These are phyloP conservation scores for Aspergillus ostianus DNA, from an alignment of 495 filamentous ascomycete genomes.

Conservation along the genomic window DNA sequence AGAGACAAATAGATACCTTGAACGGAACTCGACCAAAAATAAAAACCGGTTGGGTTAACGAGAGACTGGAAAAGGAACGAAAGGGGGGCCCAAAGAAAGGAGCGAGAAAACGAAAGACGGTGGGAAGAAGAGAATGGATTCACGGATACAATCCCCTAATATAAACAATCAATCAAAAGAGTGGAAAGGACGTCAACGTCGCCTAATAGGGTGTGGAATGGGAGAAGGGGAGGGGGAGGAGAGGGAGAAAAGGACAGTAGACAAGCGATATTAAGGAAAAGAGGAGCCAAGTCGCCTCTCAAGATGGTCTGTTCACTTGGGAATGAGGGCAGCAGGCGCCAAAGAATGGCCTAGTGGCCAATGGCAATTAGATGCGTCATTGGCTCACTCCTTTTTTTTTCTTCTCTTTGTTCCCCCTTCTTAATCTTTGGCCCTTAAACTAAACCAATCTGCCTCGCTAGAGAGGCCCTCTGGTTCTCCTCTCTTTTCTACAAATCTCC, in stretches of 20 bases:
- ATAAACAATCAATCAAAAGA: slow-evolving; percentile 6
- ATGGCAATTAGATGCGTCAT: neutral
- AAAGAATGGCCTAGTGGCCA: slow-evolving; percentile 1
- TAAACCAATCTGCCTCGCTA: neutral
- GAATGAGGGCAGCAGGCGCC: slow-evolving; percentile 1
- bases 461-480: neutral
- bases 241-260: neutral
- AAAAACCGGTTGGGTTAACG: neutral
- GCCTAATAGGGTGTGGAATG: slow-evolving; percentile 1
- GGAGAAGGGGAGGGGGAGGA: slow-evolving; percentile 1
- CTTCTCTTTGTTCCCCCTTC: neutral
- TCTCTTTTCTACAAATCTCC: neutral
- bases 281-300: slow-evolving; percentile 1
- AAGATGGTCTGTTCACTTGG: slow-evolving; percentile 7
- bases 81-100: neutral
- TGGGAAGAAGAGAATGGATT: slow-evolving; percentile 3
- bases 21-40: neutral
- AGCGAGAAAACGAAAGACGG: neutral
- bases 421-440: neutral
- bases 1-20: neutral
- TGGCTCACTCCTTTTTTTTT: neutral
- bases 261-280: slow-evolving; percentile 6
- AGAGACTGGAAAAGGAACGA: slow-evolving; percentile 5
- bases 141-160: slow-evolving; percentile 5
- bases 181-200: slow-evolving; percentile 14